Evolutionary conservation across 2,329 filamentous ascomycete species (phyloP).

Genomic region (Colletotrichum chlorophyti): DNA sequence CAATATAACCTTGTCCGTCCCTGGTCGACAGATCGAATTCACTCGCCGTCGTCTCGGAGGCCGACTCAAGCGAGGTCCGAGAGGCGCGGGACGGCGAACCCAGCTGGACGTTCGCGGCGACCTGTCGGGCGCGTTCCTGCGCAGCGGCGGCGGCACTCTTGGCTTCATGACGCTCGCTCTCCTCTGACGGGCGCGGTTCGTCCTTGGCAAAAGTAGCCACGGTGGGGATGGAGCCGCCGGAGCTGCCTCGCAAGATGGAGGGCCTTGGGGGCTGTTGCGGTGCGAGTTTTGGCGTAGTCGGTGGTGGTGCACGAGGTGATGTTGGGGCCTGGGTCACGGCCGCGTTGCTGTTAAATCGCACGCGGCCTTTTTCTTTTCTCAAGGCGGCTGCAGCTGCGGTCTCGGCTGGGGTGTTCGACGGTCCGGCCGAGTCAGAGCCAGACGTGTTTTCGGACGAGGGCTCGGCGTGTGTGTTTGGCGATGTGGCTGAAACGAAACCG

Average conservation of each 20-base stretch:
- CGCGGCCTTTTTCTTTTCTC: constrained; percentile 54
- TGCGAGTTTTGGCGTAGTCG: constrained; percentile 1
- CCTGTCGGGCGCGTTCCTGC: constrained; percentile 48
- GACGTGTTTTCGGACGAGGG: not conserved
- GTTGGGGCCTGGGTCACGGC: constrained; percentile 37
- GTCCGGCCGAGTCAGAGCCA: not conserved
- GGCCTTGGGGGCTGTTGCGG: constrained; percentile 30
- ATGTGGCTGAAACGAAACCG: too few relatives aligned
- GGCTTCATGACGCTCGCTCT: constrained; percentile 33
- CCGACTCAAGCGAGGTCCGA: constrained; percentile 46
- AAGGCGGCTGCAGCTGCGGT: constrained; percentile 30
- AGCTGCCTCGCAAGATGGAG: constrained; percentile 51
- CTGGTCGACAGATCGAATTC: constrained; percentile 33
- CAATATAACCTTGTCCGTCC: constrained; percentile 35
- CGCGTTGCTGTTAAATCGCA: constrained; percentile 56
- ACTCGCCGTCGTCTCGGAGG: constrained; percentile 37
- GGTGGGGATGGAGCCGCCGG: constrained; percentile 45
- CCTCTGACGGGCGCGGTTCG: constrained; percentile 2
- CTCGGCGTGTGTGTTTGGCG: constrained; percentile 4
- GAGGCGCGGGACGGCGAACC: constrained; percentile 44
- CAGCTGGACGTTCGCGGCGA: constrained; percentile 47
- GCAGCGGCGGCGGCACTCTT: constrained; percentile 47
- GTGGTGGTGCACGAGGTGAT: constrained; percentile 25
- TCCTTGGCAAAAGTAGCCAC: constrained; percentile 15
- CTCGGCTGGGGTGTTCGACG: constrained; percentile 3